phyloP scores from a whole-genome alignment of 2,329 filamentous ascomycete genomes.

The Apiospora pterosperma region DNA sequence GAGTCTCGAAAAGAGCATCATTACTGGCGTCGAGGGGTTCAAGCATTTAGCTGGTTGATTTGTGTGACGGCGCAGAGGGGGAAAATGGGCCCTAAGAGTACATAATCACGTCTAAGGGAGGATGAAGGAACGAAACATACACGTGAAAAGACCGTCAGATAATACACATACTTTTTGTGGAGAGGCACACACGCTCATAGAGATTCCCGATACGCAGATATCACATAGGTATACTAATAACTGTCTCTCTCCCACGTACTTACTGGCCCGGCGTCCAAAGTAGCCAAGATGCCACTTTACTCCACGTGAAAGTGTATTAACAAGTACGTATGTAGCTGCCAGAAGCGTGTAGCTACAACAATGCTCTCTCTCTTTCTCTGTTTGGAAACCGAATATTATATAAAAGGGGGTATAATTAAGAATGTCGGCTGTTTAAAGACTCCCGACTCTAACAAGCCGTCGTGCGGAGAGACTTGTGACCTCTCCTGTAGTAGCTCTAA shows the following conservation, averaged over 20 bases:
- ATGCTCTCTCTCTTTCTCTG: not conserved
- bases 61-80: not conserved
- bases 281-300: not conserved
- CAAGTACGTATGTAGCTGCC: not conserved
- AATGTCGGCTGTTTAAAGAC: not conserved
- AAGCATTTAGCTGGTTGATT: not conserved
- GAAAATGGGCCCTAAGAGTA: not conserved
- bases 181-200: not conserved
- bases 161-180: not conserved
- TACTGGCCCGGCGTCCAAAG: not conserved
- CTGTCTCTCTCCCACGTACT: not conserved
- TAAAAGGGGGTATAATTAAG: not conserved
- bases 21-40: not conserved
- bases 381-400: not conserved
- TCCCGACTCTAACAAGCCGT: not conserved
- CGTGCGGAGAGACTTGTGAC: not conserved
- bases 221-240: not conserved
- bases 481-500: not conserved
- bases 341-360: not conserved
- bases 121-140: not conserved
- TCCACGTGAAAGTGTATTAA: not conserved
- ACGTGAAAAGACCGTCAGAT: not conserved
- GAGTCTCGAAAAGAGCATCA: not conserved
- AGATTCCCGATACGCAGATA: not conserved
- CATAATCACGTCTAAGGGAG: not conserved